Evolutionary conservation across 1,284 basidiomycete genomes (phyloP).

Genomic region (Meripilus lineatus): DNA sequence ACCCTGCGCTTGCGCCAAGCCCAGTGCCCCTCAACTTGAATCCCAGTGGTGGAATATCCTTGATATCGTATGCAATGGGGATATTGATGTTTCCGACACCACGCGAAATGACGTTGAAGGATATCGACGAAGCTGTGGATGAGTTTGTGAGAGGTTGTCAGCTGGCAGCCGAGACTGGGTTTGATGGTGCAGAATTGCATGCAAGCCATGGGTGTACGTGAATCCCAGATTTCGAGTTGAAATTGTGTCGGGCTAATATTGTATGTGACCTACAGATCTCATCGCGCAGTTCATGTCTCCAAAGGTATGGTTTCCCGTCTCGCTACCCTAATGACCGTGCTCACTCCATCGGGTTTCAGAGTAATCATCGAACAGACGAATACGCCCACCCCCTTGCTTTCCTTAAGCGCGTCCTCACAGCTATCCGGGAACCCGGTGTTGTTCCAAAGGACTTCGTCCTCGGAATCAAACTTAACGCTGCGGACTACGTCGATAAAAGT

Average conservation of each 20-base stretch:
- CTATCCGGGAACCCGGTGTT: conserved; percentile 45
- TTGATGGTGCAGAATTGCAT: conserved; percentile 89
- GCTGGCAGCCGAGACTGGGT: conserved; percentile 68
- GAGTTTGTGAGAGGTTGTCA: conserved; percentile 70
- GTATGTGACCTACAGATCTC: conserved; percentile 50
- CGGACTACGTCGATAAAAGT: conserved; percentile 65
- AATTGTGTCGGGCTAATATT: not conserved
- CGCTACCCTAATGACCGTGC: no score
- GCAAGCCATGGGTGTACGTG: conserved; percentile 82
- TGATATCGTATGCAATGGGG: conserved; percentile 33
- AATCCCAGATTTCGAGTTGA: not conserved
- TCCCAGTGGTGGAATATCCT: conserved; percentile 19
- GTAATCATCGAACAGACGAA: conserved; percentile 63
- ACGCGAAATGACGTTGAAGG: conserved; percentile 48
- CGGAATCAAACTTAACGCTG: conserved; percentile 85
- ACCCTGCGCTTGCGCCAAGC: conserved; percentile 71
- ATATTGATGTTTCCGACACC: conserved; percentile 67
- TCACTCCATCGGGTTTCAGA: no score
- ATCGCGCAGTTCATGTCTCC: conserved; percentile 82
- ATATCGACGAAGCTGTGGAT: conserved; percentile 60
- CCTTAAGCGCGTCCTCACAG: conserved; percentile 57
- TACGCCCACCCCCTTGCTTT: conserved; percentile 63
- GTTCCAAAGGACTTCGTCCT: conserved; percentile 65
- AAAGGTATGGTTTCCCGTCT: conserved; percentile 44
- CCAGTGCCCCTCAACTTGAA: conserved; percentile 45